A percentile compares a stretch with the other conserved stretches of the same genome.
phyloP scores from a whole-genome alignment of 2,329 filamentous ascomycete species.

The Sporothrix inflata region DNA sequence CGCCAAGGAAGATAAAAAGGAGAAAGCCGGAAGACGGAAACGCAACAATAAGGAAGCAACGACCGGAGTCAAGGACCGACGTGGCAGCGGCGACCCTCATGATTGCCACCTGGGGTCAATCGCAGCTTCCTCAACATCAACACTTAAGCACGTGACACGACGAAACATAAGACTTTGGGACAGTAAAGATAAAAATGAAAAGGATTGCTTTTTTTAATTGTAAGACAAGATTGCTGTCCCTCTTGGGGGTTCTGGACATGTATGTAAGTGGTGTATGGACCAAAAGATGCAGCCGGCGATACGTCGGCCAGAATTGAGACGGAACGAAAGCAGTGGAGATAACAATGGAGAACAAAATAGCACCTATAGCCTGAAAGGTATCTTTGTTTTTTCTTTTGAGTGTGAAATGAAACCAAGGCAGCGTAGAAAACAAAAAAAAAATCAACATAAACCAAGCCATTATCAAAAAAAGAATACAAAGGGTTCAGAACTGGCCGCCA shows the following conservation, averaged over 20 bases:
- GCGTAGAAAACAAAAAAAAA: background rate
- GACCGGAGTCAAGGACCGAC: background rate
- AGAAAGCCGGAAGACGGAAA: background rate
- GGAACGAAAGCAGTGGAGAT: no score
- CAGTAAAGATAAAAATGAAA: background rate
- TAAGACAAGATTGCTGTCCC: background rate
- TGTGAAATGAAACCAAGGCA: background rate
- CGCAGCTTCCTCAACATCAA: constrained; percentile 3
- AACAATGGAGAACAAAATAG: background rate
- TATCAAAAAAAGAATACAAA: background rate
- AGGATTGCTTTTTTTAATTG: background rate
- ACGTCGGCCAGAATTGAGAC: background rate
- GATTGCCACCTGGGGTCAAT: background rate
- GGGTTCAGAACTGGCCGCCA: constrained; percentile 5
- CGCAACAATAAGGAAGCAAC: constrained; percentile 3
- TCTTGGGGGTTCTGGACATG: background rate
- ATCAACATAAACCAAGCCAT: background rate
- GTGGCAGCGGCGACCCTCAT: constrained; percentile 1
- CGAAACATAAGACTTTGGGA: background rate
- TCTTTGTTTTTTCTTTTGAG: background rate
- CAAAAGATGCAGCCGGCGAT: background rate
- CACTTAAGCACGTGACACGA: background rate
- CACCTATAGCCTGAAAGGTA: background rate
- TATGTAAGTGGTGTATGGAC: background rate
- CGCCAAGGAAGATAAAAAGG: background rate